phyloP scores from a whole-genome alignment of 2,329 filamentous ascomycete genomes.

The Fusarium austroafricanum region DNA sequence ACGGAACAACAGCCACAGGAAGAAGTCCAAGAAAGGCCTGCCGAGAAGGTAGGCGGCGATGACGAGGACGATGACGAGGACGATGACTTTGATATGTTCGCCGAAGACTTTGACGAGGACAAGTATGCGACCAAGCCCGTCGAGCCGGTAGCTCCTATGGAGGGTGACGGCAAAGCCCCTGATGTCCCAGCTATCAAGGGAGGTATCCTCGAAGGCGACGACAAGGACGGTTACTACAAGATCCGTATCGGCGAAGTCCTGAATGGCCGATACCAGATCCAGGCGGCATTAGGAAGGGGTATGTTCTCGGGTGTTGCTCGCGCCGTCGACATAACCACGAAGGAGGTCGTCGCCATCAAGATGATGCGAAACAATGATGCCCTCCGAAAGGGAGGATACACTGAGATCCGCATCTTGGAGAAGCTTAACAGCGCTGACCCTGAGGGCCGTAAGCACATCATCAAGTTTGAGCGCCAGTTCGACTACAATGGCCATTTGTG shows the following conservation, averaged over 20 bases:
- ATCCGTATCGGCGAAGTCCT: constrained; percentile 91
- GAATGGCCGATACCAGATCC: constrained; percentile 88
- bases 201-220: constrained; percentile 90
- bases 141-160: constrained; percentile 49
- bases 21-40: constrained; percentile 44
- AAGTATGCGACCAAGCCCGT: constrained; percentile 68
- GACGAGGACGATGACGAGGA: constrained; percentile 71
- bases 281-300: constrained; percentile 87
- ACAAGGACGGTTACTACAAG: constrained; percentile 96
- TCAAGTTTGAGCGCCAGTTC: constrained; percentile 87
- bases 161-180: constrained; percentile 59
- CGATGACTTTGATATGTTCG: constrained; percentile 83
- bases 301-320: constrained; percentile 98
- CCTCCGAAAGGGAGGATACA: constrained; percentile 89
- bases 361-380: constrained; percentile 97
- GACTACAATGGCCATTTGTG: constrained; percentile 96
- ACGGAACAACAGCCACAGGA: constrained; percentile 43
- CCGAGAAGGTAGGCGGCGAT: constrained; percentile 43
- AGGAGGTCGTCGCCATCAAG: constrained; percentile 90
- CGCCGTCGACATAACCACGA: constrained; percentile 80
- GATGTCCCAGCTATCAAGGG: constrained; percentile 71
- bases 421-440: constrained; percentile 88
- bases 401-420: constrained; percentile 92
- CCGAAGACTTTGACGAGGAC: constrained; percentile 78
- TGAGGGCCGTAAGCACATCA: constrained; percentile 90